Percentiles rank a stretch among this genome's conserved stretches.
phyloP scores from a whole-genome alignment of 108 stramenopile species.

The Cyclotella distinguenda region DNA sequence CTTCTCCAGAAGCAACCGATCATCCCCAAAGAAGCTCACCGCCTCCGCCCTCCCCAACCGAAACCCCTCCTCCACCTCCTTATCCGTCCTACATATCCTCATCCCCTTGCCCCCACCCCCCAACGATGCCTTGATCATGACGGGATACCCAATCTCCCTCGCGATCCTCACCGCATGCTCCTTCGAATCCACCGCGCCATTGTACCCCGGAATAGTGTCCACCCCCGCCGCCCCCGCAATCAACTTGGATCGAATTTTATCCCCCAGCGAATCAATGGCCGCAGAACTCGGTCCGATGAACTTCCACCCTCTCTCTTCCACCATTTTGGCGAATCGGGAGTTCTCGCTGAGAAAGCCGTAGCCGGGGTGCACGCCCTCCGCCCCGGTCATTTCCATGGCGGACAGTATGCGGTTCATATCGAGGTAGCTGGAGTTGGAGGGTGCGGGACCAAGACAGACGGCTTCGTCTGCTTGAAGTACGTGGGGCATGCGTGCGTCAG shows the following conservation, averaged over 20 bases:
- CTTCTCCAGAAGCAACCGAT: slow-evolving; percentile 94
- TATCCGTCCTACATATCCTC: slow-evolving; percentile 89
- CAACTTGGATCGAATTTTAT: slow-evolving; percentile 91
- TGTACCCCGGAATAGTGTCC: slow-evolving; percentile 89
- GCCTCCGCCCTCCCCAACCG: slow-evolving; percentile 85
- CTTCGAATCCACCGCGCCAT: slow-evolving; percentile 54
- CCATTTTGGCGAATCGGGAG: slow-evolving; percentile 58
- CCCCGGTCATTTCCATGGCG: slow-evolving; percentile 67
- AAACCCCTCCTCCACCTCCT: slow-evolving; percentile 79
- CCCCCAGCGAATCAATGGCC: slow-evolving; percentile 92
- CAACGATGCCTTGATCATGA: slow-evolving; percentile 97
- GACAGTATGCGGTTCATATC: slow-evolving; percentile 74
- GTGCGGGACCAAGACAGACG: slow-evolving; percentile 83
- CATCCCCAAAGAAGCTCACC: slow-evolving; percentile 88
- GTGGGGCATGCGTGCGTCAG: slow-evolving; percentile 75
- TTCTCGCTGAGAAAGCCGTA: slow-evolving; percentile 90
- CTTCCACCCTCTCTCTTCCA: slow-evolving; percentile 40
- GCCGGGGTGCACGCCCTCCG: slow-evolving; percentile 93
- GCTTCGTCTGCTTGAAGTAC: slow-evolving; percentile 77
- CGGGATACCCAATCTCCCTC: slow-evolving; percentile 94
- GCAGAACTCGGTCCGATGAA: slow-evolving; percentile 89
- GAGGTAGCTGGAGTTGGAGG: slow-evolving; percentile 74
- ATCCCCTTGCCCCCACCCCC: slow-evolving; percentile 99
- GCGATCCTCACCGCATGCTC: slow-evolving; percentile 70
- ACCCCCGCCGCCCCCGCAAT: slow-evolving; percentile 90